Percentiles rank a stretch among this genome's conserved stretches.
Evolutionary conservation across 768 basidiomycete species (phyloP).

Genomic region (Rhodotorula taiwanensis): DNA sequence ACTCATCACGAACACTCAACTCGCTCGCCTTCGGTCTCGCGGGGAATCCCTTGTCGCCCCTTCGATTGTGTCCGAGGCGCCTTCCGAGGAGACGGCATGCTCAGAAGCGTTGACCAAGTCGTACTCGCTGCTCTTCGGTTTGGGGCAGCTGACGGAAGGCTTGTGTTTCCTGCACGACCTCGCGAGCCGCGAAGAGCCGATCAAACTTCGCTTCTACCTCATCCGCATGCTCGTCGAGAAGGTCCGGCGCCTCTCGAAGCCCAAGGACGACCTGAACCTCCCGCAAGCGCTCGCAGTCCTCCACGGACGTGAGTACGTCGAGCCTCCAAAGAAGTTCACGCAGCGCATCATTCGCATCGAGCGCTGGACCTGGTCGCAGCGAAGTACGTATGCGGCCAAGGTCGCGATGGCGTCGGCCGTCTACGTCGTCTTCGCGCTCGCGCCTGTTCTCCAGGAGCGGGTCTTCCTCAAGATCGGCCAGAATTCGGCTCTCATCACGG

Average conservation of each 20-base stretch:
- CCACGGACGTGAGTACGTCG: conserved; percentile 14
- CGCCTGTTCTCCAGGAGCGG: conserved; percentile 7
- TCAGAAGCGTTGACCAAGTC: conserved; percentile 30
- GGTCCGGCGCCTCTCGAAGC: background rate
- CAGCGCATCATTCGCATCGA: conserved; percentile 2
- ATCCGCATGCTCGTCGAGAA: background rate
- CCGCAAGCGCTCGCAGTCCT: conserved; percentile 27
- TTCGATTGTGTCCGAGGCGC: background rate
- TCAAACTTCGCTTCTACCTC: conserved; percentile 20
- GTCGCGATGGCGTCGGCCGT: conserved; percentile 30
- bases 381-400: conserved; percentile 16
- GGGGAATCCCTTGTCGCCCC: background rate
- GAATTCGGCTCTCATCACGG: conserved; percentile 23
- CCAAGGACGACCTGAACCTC: conserved; percentile 16
- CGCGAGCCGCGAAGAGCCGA: background rate
- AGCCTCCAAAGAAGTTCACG: background rate
- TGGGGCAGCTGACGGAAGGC: conserved; percentile 35
- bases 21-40: conserved; percentile 16
- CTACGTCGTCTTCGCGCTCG: conserved; percentile 32
- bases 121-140: conserved; percentile 34
- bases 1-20: conserved; percentile 13
- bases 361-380: conserved; percentile 23
- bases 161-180: conserved; percentile 23
- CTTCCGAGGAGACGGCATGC: conserved; percentile 8
- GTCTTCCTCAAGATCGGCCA: conserved; percentile 30